These are phyloP conservation scores for Plectosphaerella cucumerina DNA, from an alignment of 2,329 filamentous ascomycete genomes.

Conservation along the genomic window DNA sequence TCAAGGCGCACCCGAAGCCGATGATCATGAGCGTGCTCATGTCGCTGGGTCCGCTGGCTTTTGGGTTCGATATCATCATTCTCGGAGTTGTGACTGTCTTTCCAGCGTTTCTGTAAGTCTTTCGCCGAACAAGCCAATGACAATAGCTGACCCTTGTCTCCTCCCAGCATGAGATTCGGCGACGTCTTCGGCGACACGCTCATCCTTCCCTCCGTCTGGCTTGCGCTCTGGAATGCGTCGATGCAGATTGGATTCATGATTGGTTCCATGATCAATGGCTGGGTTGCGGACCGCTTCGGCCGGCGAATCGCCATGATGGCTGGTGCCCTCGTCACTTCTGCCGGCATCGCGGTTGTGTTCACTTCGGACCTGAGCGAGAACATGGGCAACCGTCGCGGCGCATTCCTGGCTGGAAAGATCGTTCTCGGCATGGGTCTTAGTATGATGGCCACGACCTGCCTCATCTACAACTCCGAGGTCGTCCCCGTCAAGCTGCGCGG, in stretches of 20 bases:
- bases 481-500: constrained; percentile 39
- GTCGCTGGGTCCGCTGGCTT: too few species aligned
- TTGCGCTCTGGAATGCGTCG: constrained; percentile 37
- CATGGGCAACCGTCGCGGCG: constrained; percentile 21
- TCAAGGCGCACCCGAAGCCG: too few species aligned
- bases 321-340: constrained; percentile 29
- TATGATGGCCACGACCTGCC: constrained; percentile 33
- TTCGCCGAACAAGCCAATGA: too few species aligned
- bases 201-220: constrained; percentile 37
- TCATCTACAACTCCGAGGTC: constrained; percentile 48
- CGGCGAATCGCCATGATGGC: constrained; percentile 28
- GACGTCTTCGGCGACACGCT: constrained; percentile 19
- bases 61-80: too few species aligned
- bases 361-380: constrained; percentile 13
- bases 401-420: constrained; percentile 40
- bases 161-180: constrained; percentile 18
- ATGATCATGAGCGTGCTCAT: too few species aligned
- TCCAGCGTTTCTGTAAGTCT: too few species aligned
- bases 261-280: constrained; percentile 30
- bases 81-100: too few species aligned
- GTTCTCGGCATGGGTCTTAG: constrained; percentile 41
- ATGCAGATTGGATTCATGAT: constrained; percentile 30
- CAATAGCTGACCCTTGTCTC: too few species aligned
- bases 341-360: constrained; percentile 26
- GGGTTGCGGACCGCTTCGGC: constrained; percentile 33